These are phyloP conservation scores for Acer yangbiense DNA, from an alignment of 345 rosid species.

Conservation along the genomic window DNA sequence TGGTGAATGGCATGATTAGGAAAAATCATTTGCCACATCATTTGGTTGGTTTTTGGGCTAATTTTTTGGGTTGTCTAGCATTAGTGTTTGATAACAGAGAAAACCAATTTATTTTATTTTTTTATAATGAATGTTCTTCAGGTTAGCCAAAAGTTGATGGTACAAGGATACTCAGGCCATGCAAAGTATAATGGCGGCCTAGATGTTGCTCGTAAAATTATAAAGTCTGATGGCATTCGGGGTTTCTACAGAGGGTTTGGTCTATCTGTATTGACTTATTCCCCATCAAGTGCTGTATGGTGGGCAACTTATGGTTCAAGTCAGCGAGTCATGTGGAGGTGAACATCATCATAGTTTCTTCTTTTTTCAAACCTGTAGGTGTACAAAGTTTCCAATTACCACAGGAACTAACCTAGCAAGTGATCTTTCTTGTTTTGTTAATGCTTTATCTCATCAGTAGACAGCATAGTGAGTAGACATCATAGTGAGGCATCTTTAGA, in stretches of 20 bases:
- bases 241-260: constrained; percentile 97
- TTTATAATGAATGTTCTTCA: constrained; percentile 32
- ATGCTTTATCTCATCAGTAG: background rate
- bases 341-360: constrained; percentile 23
- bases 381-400: background rate
- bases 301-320: constrained; percentile 99
- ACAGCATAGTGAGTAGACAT: background rate
- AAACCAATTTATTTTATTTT: constrained; percentile 7
- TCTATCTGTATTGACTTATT: constrained; percentile 86
- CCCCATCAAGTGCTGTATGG: constrained; percentile 99
- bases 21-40: no score
- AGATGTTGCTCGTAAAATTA: constrained; percentile 83
- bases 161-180: constrained; percentile 96
- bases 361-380: background rate
- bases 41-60: no score
- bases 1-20: no score
- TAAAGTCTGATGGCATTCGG: constrained; percentile 76
- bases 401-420: background rate
- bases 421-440: background rate
- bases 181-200: constrained; percentile 85
- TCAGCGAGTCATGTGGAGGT: constrained; percentile 97
- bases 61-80: no score
- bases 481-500: background rate
- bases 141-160: constrained; percentile 99
- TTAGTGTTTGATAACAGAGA: background rate